Evolutionary conservation across 371 early-diverging fungal species (phyloP).

Genomic region (Smittium culicis): DNA sequence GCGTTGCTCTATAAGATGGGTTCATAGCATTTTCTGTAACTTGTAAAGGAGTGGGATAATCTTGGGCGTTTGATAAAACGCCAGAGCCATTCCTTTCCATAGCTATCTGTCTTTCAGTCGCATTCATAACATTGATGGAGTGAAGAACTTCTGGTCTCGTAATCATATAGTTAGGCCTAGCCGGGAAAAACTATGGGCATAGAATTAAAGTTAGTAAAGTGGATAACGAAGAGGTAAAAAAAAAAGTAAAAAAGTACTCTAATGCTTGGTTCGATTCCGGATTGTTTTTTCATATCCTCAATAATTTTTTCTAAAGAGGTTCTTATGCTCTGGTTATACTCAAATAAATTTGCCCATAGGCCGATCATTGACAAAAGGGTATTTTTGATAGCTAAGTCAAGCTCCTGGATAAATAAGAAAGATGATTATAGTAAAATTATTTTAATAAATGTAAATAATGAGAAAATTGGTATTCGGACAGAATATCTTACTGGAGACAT

Average conservation of each 20-base stretch:
- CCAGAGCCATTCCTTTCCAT: no score
- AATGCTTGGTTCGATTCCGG: neutral
- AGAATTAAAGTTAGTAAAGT: no score
- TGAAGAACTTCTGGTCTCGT: neutral
- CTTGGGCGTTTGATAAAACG: no score
- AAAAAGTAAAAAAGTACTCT: neutral
- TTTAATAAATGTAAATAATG: no score
- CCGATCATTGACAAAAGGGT: neutral
- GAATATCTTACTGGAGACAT: no score
- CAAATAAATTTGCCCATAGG: neutral
- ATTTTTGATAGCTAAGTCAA: neutral
- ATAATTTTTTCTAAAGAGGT: neutral
- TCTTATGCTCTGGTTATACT: neutral
- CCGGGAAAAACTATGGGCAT: neutral
- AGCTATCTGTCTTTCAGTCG: neutral
- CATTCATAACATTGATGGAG: neutral
- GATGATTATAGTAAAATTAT: no score
- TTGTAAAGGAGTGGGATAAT: no score
- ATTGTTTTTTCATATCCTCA: neutral
- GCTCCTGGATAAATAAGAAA: no score
- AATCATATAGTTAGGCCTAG: neutral
- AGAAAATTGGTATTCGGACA: no score
- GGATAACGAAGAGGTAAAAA: neutral
- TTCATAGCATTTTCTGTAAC: no score
- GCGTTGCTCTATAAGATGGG: no score